These are phyloP conservation scores for Daucus carota DNA, from an alignment of 129 eudicot genomes.

Conservation along the genomic window DNA sequence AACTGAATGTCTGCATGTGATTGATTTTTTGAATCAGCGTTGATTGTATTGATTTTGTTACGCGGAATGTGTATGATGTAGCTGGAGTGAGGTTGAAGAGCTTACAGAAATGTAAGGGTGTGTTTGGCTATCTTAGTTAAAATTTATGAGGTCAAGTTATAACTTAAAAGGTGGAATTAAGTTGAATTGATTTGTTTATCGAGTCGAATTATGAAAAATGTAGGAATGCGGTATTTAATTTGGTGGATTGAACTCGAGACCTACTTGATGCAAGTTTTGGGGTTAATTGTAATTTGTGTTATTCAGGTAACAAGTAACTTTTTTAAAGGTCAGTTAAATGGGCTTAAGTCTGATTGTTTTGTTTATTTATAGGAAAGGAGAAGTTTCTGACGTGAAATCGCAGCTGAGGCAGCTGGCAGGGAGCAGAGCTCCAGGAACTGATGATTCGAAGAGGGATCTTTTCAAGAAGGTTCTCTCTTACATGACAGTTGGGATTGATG, in stretches of 20 bases:
- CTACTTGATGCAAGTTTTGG: background rate
- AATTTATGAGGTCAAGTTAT: no score
- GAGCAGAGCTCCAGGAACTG: slow-evolving; percentile 82
- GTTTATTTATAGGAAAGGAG: slow-evolving; percentile 63
- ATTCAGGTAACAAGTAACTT: background rate
- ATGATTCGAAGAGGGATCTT: slow-evolving; percentile 81
- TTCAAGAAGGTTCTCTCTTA: slow-evolving; percentile 91
- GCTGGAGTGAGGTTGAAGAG: background rate
- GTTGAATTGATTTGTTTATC: no score
- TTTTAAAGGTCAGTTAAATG: background rate
- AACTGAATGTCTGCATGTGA: background rate
- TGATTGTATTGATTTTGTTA: background rate
- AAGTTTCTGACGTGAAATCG: slow-evolving; percentile 81
- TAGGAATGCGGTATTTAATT: background rate
- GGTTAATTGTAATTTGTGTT: background rate
- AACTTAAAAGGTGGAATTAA: no score
- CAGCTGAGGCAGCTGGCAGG: slow-evolving; percentile 95
- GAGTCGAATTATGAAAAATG: background rate
- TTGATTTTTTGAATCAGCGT: background rate
- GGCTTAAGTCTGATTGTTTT: background rate
- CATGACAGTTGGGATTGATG: slow-evolving; percentile 95
- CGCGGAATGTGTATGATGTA: no score
- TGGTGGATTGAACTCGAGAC: no score
- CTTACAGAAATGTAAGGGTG: background rate
- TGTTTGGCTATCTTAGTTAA: background rate